A percentile compares a stretch with the other conserved stretches of the same genome.
phyloP scores from a whole-genome alignment of 106 monocot genomes.

The Cymbidium sinense region DNA sequence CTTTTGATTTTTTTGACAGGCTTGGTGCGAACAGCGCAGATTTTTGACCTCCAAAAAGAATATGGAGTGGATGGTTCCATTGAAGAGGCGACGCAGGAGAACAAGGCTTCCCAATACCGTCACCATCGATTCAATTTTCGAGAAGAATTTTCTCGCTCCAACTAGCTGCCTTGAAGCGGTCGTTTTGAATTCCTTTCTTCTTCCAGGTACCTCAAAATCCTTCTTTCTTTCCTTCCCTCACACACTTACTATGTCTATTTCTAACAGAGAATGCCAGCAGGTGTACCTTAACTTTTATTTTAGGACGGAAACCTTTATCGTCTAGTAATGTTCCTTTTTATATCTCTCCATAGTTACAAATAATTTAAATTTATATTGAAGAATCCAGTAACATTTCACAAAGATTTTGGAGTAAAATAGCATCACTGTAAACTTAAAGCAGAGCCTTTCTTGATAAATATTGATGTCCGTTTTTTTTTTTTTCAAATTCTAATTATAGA shows the following conservation, averaged over 20 bases:
- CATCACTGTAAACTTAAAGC: not conserved
- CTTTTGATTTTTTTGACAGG: constrained; percentile 22
- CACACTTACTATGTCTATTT: not conserved
- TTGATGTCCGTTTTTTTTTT: too few species aligned
- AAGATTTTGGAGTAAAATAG: not conserved
- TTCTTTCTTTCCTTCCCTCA: not conserved
- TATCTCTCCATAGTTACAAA: not conserved
- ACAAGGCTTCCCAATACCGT: constrained; percentile 52
- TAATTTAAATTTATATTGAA: not conserved
- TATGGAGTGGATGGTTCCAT: constrained; percentile 34
- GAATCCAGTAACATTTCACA: not conserved
- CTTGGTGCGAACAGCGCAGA: constrained; percentile 74
- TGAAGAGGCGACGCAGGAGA: constrained; percentile 47
- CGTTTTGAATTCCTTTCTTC: constrained; percentile 63
- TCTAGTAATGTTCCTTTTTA: not conserved
- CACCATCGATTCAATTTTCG: constrained; percentile 78
- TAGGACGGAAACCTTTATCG: not conserved
- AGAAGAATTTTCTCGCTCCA: constrained; percentile 81
- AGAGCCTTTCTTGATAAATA: not conserved
- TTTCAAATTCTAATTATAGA: too few species aligned
- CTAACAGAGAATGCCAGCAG: not conserved
- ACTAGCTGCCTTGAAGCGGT: constrained; percentile 67
- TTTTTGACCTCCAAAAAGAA: constrained; percentile 47
- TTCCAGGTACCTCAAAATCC: constrained; percentile 51
- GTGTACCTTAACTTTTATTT: not conserved